Evolutionary conservation across 768 basidiomycete genomes (phyloP), one percentile per base, ranked within the genome.

Genomic region (Boletus patriciae): DNA sequence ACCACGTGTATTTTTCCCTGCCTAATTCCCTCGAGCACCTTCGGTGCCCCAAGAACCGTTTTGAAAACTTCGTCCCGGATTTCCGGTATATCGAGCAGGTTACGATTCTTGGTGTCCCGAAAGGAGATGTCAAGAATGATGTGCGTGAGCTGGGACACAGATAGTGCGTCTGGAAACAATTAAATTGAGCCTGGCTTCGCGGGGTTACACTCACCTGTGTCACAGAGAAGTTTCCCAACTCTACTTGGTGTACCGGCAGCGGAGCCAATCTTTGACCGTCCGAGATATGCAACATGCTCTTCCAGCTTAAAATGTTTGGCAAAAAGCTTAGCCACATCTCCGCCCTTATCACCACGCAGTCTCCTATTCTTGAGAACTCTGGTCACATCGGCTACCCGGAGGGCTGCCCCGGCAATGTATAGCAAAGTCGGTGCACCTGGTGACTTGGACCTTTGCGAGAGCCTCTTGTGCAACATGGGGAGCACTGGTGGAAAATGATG

Each of bases 161-260:
- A 76, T 50, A 95, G 72, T 16, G 88, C 84, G 63, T 90, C 93
- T 92, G 66, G 46, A 65, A 60, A 58, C 15, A 41, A 41, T 69
- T 43, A 51, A 61, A 44, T 38, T 23, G 18, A 37, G 51, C 19
- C 6, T 31, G 40, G 37, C 23, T 45, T 53, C 19, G 16, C 33
- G n/a, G 55, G 40, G 31, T 21, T 59, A 49, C 34, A 36, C 79
- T 70, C 62, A 86, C 87, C 86, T 59, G 84, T 83, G 57, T 88
- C 86, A 63, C 81, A 82, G 36, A 91, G 77, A 46, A 99, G 75
- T 71, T 96, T 96, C 52, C 92, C 93, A 41, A 98, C 76, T 64
- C 96, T 81, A 29, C 90, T 89, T 25, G 96, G 95, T 3, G 96
- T 99, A 19, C 96, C 96, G 27, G 90, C 92, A 19, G 93, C 96